Evolutionary conservation across 2,329 filamentous ascomycete species (phyloP).

Genomic region (Apiospora saccharicola): DNA sequence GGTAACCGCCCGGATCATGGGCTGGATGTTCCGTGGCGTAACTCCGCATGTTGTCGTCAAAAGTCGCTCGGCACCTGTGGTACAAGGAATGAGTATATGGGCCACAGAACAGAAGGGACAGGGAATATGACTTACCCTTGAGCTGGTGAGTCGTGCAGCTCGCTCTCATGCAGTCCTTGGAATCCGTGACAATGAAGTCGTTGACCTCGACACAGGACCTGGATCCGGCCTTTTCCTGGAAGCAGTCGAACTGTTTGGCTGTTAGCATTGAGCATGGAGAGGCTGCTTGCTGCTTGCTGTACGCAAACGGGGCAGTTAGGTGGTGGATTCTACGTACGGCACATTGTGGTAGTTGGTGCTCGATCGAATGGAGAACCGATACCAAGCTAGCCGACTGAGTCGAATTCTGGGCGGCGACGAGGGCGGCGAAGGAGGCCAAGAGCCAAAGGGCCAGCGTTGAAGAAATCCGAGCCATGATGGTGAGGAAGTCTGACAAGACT

Average conservation of each 20-base stretch:
- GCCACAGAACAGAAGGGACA: no score
- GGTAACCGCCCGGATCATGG: slow-evolving; percentile 28
- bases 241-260: slow-evolving; percentile 25
- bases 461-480: slow-evolving; percentile 5
- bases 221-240: slow-evolving; percentile 12
- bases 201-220: slow-evolving; percentile 22
- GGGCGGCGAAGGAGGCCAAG: slow-evolving; percentile 11
- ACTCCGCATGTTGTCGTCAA: slow-evolving; percentile 29
- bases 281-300: not conserved
- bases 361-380: not conserved
- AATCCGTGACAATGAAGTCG: slow-evolving; percentile 26
- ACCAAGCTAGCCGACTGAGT: slow-evolving; percentile 7
- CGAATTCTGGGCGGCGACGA: slow-evolving; percentile 9
- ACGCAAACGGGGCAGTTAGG: not conserved
- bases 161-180: slow-evolving; percentile 24
- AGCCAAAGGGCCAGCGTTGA: slow-evolving; percentile 11
- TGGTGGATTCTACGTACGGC: not conserved
- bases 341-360: slow-evolving; percentile 8
- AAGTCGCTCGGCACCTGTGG: slow-evolving; percentile 27
- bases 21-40: slow-evolving; percentile 26
- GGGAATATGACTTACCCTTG: slow-evolving; percentile 12
- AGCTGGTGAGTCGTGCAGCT: slow-evolving; percentile 26
- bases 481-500: not conserved
- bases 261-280: slow-evolving; percentile 13
- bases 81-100: not conserved